Evolutionary conservation across 177 flowering plant genomes (phyloP).

Genomic region (Telopea speciosissima): DNA sequence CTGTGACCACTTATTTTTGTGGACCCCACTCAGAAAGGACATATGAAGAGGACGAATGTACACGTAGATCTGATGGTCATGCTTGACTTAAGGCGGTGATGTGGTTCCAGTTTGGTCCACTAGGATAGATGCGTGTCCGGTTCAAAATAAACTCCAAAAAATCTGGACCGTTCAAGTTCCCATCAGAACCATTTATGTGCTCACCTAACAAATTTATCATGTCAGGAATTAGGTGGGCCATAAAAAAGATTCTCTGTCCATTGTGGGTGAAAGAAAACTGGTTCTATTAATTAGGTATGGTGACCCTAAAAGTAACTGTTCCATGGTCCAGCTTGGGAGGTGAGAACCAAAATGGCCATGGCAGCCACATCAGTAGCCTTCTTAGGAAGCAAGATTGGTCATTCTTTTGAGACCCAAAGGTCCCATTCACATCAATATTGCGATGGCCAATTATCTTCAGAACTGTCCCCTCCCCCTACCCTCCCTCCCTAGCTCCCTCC

Average conservation of each 20-base stretch:
- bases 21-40: neutral
- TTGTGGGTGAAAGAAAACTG: no score
- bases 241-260: no score
- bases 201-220: conserved; percentile 1
- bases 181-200: neutral
- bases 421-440: neutral
- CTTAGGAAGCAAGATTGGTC: conserved; percentile 2
- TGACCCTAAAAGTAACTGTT: no score
- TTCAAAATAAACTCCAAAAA: neutral
- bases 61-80: neutral
- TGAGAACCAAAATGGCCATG: neutral
- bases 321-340: no score
- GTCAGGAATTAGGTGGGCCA: no score
- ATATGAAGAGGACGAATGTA: conserved; percentile 8
- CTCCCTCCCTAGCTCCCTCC: no score
- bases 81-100: no score
- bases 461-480: no score
- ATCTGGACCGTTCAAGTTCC: neutral
- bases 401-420: neutral
- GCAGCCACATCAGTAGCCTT: neutral
- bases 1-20: conserved; percentile 6
- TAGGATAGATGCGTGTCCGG: no score
- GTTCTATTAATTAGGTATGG: no score
- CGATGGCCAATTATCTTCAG: no score
- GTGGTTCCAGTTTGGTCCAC: no score